These are phyloP conservation scores for Podila epigama DNA, from an alignment of 192 early-diverging fungal genomes.

Conservation along the genomic window DNA sequence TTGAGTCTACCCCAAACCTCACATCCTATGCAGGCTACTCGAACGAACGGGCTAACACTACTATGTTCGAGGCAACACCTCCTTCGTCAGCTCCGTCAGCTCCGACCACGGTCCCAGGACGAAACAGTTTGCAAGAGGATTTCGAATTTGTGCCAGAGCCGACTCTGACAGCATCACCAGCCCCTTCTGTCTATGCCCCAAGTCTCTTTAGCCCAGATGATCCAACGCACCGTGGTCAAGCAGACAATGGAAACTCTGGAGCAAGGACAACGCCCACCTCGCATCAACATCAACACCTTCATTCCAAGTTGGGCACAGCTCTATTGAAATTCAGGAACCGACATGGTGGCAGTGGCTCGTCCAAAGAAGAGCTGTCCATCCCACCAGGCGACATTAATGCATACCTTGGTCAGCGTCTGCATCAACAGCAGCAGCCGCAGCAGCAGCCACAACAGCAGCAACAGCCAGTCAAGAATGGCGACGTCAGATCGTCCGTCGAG, in stretches of 20 bases:
- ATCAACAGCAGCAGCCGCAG: background rate
- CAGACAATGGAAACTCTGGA: background rate
- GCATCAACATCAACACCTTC: background rate
- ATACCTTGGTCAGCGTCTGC: background rate
- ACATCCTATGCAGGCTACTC: background rate
- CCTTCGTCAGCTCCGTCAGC: background rate
- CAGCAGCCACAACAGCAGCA: background rate
- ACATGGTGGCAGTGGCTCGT: background rate
- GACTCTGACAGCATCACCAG: background rate
- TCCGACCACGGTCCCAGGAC: no score
- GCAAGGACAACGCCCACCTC: background rate
- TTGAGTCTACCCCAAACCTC: constrained; percentile 32
- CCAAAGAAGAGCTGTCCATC: background rate
- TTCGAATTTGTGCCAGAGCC: background rate
- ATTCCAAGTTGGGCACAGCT: background rate
- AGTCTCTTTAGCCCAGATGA: background rate
- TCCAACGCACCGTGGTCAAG: no score
- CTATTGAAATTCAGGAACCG: background rate
- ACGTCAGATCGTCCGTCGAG: background rate
- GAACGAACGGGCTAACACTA: background rate
- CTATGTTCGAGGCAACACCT: background rate
- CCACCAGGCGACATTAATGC: background rate
- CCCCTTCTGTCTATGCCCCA: background rate
- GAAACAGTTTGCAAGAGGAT: background rate
- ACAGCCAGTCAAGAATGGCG: background rate